phyloP scores from a whole-genome alignment of 495 filamentous ascomycete species.

The Tuber umbilicatum region DNA sequence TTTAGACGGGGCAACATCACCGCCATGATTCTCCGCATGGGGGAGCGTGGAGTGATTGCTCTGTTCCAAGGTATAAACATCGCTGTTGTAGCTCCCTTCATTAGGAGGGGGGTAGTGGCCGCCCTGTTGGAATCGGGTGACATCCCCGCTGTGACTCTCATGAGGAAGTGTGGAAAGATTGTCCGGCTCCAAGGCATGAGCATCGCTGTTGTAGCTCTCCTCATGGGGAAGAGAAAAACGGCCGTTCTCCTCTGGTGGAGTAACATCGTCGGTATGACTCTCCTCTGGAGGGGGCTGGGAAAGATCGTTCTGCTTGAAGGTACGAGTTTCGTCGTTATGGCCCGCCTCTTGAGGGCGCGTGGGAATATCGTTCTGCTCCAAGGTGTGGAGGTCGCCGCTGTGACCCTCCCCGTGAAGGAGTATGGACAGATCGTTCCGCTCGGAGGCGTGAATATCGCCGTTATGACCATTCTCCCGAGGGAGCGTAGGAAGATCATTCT shows the following conservation, averaged over 20 bases:
- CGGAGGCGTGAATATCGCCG: neutral
- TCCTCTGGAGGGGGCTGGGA: neutral
- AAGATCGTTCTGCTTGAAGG: neutral
- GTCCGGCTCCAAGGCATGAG: too few species aligned
- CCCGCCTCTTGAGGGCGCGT: neutral
- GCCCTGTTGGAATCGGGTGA: too few species aligned
- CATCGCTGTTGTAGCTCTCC: too few species aligned
- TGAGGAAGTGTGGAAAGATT: too few species aligned
- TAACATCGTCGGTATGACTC: neutral
- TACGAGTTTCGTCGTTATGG: neutral
- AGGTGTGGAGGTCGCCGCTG: neutral
- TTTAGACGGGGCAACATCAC: neutral
- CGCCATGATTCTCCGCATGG: neutral
- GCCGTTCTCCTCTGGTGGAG: neutral
- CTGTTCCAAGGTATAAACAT: neutral
- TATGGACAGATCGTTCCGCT: neutral
- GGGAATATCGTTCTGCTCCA: neutral
- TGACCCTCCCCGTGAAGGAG: neutral
- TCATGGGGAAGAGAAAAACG: too few species aligned
- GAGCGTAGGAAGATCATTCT: neutral
- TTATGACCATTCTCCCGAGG: neutral
- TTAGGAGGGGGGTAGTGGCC: too few species aligned
- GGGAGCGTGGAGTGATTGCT: neutral
- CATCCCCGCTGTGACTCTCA: too few species aligned
- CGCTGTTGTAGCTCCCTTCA: neutral